Percentiles rank a stretch among this genome's conserved stretches.
These are phyloP conservation scores for Trichoderma endophyticum DNA, from an alignment of 2,329 filamentous ascomycete species.

Conservation along the genomic window DNA sequence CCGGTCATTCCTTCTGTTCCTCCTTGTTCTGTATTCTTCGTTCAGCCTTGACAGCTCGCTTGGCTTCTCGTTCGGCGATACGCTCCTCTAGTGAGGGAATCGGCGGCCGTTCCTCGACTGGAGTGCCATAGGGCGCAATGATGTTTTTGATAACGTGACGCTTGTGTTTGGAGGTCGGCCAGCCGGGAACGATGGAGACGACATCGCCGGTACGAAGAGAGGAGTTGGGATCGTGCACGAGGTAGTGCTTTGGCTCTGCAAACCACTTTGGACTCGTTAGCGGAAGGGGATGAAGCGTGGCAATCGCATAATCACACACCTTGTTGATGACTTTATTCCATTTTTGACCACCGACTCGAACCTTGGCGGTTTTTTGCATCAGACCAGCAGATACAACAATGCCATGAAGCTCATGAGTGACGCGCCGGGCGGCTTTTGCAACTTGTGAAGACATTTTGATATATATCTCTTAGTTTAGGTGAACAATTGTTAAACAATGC, in stretches of 20 bases:
- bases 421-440: conserved; percentile 41
- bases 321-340: conserved; percentile 74
- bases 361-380: conserved; percentile 77
- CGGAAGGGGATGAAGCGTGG: neutral
- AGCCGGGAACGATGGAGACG: conserved; percentile 65
- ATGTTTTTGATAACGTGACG: conserved; percentile 73
- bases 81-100: conserved; percentile 64
- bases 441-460: conserved; percentile 40
- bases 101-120: conserved; percentile 61
- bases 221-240: conserved; percentile 75
- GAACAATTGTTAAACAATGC: neutral
- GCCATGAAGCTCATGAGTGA: conserved; percentile 55
- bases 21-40: conserved; percentile 37
- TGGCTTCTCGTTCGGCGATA: conserved; percentile 50
- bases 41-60: conserved; percentile 56
- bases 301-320: conserved; percentile 41
- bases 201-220: conserved; percentile 73
- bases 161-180: conserved; percentile 63
- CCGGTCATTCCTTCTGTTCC: conserved; percentile 8
- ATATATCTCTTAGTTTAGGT: neutral
- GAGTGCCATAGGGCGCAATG: conserved; percentile 63
- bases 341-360: conserved; percentile 65
- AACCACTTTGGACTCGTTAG: conserved; percentile 46
- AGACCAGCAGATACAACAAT: conserved; percentile 75
- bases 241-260: conserved; percentile 59